These are phyloP conservation scores for Cryphonectria naterciae DNA, from an alignment of 2,329 filamentous ascomycete species.

Conservation along the genomic window DNA sequence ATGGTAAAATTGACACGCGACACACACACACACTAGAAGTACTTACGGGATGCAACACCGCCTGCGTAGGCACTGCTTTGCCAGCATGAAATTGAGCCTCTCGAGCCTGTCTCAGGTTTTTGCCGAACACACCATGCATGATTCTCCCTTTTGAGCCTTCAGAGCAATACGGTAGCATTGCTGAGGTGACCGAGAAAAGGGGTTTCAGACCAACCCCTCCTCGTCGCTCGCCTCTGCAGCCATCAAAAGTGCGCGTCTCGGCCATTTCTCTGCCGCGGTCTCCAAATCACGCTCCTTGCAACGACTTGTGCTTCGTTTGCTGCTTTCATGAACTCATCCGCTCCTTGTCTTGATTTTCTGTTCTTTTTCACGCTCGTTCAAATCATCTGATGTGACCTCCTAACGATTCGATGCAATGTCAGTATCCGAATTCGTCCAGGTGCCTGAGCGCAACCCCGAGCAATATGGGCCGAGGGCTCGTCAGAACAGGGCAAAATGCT, in stretches of 20 bases:
- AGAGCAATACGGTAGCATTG: conserved; percentile 12
- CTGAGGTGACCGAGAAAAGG: conserved; percentile 14
- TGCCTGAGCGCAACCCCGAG: conserved; percentile 68
- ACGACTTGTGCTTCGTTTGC: not conserved
- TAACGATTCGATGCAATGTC: conserved; percentile 6
- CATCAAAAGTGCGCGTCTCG: not conserved
- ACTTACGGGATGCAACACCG: not conserved
- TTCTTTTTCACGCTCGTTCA: not conserved
- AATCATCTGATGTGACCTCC: not conserved
- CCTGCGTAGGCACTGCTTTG: not conserved
- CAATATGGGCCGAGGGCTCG: conserved; percentile 48
- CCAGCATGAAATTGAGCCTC: conserved; percentile 19
- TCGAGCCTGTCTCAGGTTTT: conserved; percentile 24
- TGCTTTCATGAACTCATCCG: not conserved
- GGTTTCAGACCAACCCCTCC: conserved; percentile 12
- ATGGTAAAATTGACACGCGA: not conserved
- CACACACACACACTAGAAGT: conserved; percentile 12
- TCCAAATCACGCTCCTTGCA: not conserved
- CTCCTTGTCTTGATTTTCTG: no score
- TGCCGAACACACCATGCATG: conserved; percentile 18
- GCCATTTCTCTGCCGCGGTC: not conserved
- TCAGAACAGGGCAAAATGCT: conserved; percentile 46
- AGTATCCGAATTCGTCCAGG: conserved; percentile 33
- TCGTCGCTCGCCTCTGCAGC: not conserved
- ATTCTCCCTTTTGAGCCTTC: conserved; percentile 10